These are phyloP conservation scores for Podospora conica DNA, from an alignment of 495 filamentous ascomycete species.

Conservation along the genomic window DNA sequence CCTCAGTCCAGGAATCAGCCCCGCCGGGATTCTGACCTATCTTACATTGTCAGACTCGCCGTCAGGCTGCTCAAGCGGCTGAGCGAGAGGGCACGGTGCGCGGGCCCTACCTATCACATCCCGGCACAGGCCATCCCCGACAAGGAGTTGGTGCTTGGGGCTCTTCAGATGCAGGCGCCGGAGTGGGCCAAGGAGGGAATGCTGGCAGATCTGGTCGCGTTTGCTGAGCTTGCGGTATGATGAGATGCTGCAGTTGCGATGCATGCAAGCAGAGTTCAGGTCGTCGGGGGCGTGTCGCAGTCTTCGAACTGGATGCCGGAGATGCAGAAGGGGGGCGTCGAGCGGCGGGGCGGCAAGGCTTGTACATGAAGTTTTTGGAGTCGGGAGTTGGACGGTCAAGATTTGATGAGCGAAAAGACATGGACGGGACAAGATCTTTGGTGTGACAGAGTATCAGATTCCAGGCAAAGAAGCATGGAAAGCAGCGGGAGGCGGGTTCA, in stretches of 20 bases:
- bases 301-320: neutral
- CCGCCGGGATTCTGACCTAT: constrained; percentile 41
- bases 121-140: constrained; percentile 62
- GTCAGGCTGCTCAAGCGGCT: constrained; percentile 63
- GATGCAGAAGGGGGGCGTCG: neutral
- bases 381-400: constrained; percentile 8
- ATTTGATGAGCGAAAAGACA: constrained; percentile 4
- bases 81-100: constrained; percentile 64
- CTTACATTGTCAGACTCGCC: constrained; percentile 62
- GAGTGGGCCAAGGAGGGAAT: constrained; percentile 53
- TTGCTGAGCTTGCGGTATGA: constrained; percentile 56
- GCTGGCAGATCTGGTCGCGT: constrained; percentile 66
- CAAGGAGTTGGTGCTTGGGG: constrained; percentile 63
- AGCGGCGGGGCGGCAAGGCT: neutral
- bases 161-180: constrained; percentile 52
- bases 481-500: constrained; percentile 18
- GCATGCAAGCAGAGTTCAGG: neutral
- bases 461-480: neutral
- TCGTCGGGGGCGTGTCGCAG: neutral
- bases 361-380: constrained; percentile 2
- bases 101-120: constrained; percentile 45
- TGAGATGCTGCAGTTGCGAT: neutral
- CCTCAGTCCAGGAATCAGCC: constrained; percentile 27
- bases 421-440: constrained; percentile 3
- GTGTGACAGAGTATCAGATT: constrained; percentile 1